Percentiles rank a stretch among this genome's conserved stretches.
These are phyloP conservation scores for Mallotus nudiflorus DNA, from an alignment of 345 rosid species.

Conservation along the genomic window DNA sequence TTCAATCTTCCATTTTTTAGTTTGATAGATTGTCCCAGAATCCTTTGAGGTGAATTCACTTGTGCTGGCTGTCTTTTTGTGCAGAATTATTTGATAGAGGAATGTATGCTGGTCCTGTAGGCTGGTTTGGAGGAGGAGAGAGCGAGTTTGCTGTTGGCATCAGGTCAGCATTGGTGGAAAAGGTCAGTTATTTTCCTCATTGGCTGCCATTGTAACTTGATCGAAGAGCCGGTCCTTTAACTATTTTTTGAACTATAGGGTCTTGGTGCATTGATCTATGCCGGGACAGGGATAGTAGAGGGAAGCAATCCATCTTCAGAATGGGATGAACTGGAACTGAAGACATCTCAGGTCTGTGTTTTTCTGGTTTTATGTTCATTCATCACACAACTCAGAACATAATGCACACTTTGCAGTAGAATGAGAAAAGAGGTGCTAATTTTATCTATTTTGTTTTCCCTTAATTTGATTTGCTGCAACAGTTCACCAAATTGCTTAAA, in stretches of 20 bases:
- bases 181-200: conserved; percentile 41
- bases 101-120: conserved; percentile 95
- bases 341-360: conserved; percentile 73
- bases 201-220: background rate
- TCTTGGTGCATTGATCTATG: conserved; percentile 74
- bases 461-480: conserved; percentile 19
- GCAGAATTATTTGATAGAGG: conserved; percentile 89
- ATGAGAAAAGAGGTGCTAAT: background rate
- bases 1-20: background rate
- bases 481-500: conserved; percentile 80
- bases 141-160: conserved; percentile 94
- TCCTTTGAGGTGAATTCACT: background rate
- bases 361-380: background rate
- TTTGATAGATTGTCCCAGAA: background rate
- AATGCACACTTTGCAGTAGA: background rate
- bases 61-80: conserved; percentile 11
- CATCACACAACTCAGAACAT: background rate
- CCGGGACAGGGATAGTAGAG: conserved; percentile 84
- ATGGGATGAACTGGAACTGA: conserved; percentile 90
- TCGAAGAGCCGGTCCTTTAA: background rate
- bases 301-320: conserved; percentile 78
- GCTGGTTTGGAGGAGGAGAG: conserved; percentile 95
- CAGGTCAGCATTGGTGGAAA: conserved; percentile 79
- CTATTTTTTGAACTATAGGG: conserved; percentile 42
- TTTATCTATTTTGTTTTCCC: background rate